A percentile compares a stretch with the other conserved stretches of the same genome.
phyloP scores from a whole-genome alignment of 805 yeast species.

The Danielia reshetovae region DNA sequence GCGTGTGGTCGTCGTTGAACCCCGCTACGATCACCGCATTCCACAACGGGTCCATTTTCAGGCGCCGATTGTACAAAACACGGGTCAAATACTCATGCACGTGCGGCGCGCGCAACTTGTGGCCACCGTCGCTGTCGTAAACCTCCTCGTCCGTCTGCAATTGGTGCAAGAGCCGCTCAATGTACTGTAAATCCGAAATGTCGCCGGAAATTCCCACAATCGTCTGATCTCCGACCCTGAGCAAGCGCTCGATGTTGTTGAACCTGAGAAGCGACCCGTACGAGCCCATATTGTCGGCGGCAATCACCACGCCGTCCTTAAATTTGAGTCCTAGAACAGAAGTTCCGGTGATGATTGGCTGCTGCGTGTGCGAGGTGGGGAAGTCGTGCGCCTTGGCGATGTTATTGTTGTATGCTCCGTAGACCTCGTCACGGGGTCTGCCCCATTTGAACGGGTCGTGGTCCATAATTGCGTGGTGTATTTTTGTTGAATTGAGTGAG shows the following conservation, averaged over 20 bases:
- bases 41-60: constrained; percentile 96
- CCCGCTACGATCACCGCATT: constrained; percentile 93
- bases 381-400: constrained; percentile 55
- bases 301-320: constrained; percentile 85
- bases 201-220: constrained; percentile 95
- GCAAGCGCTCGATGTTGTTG: constrained; percentile 77
- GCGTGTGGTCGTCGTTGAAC: constrained; percentile 56
- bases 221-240: constrained; percentile 79
- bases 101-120: constrained; percentile 70
- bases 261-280: constrained; percentile 92
- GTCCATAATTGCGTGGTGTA: constrained; percentile 53
- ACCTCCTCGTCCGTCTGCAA: constrained; percentile 67
- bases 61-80: constrained; percentile 81
- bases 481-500: not conserved
- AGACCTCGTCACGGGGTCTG: constrained; percentile 77
- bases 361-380: constrained; percentile 85
- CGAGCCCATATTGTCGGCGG: constrained; percentile 90
- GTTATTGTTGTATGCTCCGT: constrained; percentile 73
- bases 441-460: constrained; percentile 97
- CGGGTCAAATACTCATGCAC: constrained; percentile 84
- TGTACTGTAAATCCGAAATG: constrained; percentile 85
- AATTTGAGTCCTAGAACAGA: constrained; percentile 91
- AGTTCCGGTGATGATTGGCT: constrained; percentile 94
- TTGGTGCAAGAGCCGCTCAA: constrained; percentile 71
- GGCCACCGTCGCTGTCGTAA: constrained; percentile 68